Percentiles rank a stretch among this genome's conserved stretches.
Conservation (phyloP, 1,139 yeast genomes). For the Diutina rugosa region DNA sequence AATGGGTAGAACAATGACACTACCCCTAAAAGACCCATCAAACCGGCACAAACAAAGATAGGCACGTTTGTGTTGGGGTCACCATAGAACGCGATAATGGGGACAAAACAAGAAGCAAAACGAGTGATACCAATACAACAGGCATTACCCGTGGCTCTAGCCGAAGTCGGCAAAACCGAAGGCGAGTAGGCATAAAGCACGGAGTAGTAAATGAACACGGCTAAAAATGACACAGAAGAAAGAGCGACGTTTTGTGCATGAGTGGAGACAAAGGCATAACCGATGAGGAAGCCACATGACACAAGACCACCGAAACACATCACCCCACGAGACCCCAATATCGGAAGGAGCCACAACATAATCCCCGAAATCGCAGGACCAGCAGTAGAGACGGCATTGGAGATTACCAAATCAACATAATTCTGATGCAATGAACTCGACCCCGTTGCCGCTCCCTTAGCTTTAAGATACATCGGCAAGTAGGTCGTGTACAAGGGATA, state of each 20-base stretch:
- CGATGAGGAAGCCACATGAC: constrained; percentile 42
- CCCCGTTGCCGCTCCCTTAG: constrained; percentile 15
- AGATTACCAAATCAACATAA: constrained; percentile 12
- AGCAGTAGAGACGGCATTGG: constrained; percentile 15
- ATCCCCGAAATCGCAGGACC: constrained; percentile 17
- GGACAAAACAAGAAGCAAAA: constrained; percentile 34
- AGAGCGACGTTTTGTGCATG: constrained; percentile 66
- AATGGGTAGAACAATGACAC: constrained; percentile 32
- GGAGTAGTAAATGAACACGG: constrained; percentile 40
- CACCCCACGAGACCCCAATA: constrained; percentile 42
- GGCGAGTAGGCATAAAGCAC: constrained; percentile 46
- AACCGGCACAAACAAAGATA: constrained; percentile 45
- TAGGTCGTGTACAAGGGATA: constrained; percentile 22
- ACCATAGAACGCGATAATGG: constrained; percentile 37
- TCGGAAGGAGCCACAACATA: constrained; percentile 14
- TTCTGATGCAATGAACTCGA: not conserved
- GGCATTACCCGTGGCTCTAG: constrained; percentile 45
- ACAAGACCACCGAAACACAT: constrained; percentile 39
- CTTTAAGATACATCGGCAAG: constrained; percentile 25
- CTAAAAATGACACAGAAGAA: constrained; percentile 95
- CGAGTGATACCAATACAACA: constrained; percentile 35
- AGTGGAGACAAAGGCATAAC: constrained; percentile 41
- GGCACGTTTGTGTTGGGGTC: constrained; percentile 23
- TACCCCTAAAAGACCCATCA: constrained; percentile 30
- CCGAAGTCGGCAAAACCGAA: constrained; percentile 42